These are phyloP conservation scores for Gossypium davidsonii DNA, from an alignment of 441 rosid species.

Conservation along the genomic window DNA sequence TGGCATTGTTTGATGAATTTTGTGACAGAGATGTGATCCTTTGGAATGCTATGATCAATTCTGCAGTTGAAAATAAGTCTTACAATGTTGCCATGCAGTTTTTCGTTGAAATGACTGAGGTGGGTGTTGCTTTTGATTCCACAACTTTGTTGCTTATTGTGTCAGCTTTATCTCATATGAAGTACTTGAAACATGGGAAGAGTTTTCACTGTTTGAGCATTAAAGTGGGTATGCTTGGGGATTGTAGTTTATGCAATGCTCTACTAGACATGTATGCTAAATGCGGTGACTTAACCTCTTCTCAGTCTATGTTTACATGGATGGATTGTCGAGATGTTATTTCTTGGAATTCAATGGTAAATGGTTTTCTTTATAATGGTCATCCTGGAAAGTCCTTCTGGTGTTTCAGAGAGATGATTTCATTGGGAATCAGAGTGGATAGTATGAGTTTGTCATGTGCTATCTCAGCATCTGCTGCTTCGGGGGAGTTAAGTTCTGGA, in stretches of 20 bases:
- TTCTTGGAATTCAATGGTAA: conserved; percentile 56
- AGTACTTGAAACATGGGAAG: conserved; percentile 23
- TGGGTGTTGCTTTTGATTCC: conserved; percentile 37
- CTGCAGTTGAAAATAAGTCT: conserved; percentile 31
- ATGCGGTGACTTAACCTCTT: conserved; percentile 38
- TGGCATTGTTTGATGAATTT: conserved; percentile 34
- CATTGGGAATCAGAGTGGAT: conserved; percentile 35
- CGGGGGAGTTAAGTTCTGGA: conserved; percentile 30
- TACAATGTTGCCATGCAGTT: conserved; percentile 27
- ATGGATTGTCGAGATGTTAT: conserved; percentile 36
- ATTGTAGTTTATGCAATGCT: conserved; percentile 40
- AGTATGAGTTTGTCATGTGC: conserved; percentile 37
- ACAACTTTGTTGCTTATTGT: conserved; percentile 40
- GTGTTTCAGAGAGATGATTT: conserved; percentile 35
- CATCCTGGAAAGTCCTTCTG: conserved; percentile 32
- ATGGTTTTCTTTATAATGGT: conserved; percentile 39
- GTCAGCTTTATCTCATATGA: conserved; percentile 26
- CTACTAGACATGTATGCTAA: conserved; percentile 54
- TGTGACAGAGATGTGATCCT: conserved; percentile 36
- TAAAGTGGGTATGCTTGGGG: conserved; percentile 33
- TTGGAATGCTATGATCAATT: conserved; percentile 55
- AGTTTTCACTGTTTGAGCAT: conserved; percentile 37
- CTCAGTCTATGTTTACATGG: conserved; percentile 28
- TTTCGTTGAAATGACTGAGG: conserved; percentile 32
- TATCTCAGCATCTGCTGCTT: conserved; percentile 39